Conservation (phyloP, 225 moss, liverwort and hornwort genomes). For the Lunularia cruciata region DNA sequence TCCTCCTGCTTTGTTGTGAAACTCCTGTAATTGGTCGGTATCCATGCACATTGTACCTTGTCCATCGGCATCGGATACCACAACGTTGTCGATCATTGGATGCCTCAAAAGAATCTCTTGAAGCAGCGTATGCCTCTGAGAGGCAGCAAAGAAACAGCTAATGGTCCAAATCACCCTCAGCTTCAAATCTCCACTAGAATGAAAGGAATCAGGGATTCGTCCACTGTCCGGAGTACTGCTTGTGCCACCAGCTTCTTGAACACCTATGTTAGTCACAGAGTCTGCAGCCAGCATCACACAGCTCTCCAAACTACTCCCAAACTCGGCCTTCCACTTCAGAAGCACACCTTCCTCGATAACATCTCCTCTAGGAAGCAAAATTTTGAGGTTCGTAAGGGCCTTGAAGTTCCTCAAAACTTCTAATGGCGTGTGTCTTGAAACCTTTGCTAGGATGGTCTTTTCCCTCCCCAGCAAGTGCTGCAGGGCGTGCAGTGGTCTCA, state of each 20-base stretch:
- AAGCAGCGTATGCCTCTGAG: constrained; percentile 12
- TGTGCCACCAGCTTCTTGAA: not conserved
- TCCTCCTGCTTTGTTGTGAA: not conserved
- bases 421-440: constrained; percentile 71
- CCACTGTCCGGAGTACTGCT: not conserved
- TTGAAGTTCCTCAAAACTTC: constrained; percentile 80
- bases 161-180: constrained; percentile 15
- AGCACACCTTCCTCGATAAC: constrained; percentile 73
- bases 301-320: constrained; percentile 75
- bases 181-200: constrained; percentile 6
- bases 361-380: constrained; percentile 70
- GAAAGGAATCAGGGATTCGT: constrained; percentile 2
- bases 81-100: not conserved
- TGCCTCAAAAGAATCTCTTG: constrained; percentile 6
- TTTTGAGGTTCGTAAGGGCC: constrained; percentile 70
- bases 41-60: constrained; percentile 15
- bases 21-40: constrained; percentile 9
- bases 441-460: constrained; percentile 70
- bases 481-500: constrained; percentile 67
- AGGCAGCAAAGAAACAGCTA: constrained; percentile 14
- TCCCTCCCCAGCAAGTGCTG: constrained; percentile 71
- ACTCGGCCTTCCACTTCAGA: constrained; percentile 78
- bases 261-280: not conserved
- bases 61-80: constrained; percentile 11
- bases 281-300: constrained; percentile 70